phyloP scores from a whole-genome alignment of 73 alveolate genomes.

The Paramecium pentaurelia region DNA sequence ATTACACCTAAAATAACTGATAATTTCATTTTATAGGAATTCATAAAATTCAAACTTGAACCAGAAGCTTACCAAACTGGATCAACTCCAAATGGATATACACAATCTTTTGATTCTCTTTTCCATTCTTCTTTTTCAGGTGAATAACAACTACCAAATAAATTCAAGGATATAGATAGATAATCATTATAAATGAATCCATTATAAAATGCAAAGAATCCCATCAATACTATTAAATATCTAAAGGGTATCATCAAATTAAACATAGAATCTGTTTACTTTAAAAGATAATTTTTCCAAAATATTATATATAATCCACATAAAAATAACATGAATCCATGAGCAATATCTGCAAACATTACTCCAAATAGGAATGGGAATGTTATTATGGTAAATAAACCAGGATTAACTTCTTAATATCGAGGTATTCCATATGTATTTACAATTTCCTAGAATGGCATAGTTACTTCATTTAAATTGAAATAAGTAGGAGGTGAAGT shows the following conservation, averaged over 20 bases:
- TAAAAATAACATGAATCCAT: slow-evolving; percentile 68
- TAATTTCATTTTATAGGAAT: slow-evolving; percentile 87
- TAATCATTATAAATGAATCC: slow-evolving; percentile 87
- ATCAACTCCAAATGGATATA: slow-evolving; percentile 81
- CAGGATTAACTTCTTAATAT: slow-evolving; percentile 97
- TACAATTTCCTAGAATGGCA: slow-evolving; percentile 93
- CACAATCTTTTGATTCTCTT: slow-evolving; percentile 61
- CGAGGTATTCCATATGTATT: slow-evolving; percentile 97
- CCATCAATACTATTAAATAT: slow-evolving; percentile 80
- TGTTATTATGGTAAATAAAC: slow-evolving; percentile 86
- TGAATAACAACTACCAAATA: slow-evolving; percentile 74
- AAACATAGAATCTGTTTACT: slow-evolving; percentile 21
- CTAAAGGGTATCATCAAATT: slow-evolving; percentile 60
- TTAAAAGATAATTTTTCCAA: not conserved
- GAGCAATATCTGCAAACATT: slow-evolving; percentile 96
- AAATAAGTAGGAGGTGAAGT: slow-evolving; percentile 90
- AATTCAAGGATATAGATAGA: slow-evolving; percentile 77
- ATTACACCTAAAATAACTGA: slow-evolving; percentile 87
- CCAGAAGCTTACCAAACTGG: slow-evolving; percentile 77
- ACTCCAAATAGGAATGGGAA: slow-evolving; percentile 98
- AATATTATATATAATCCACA: slow-evolving; percentile 59
- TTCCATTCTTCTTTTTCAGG: not conserved
- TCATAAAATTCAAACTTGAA: slow-evolving; percentile 71
- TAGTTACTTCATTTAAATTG: slow-evolving; percentile 88
- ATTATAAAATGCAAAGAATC: slow-evolving; percentile 81